A percentile compares a stretch with the other conserved stretches of the same genome.
Evolutionary conservation across 129 eudicot species (phyloP).

Genomic region (Cynara cardunculus): DNA sequence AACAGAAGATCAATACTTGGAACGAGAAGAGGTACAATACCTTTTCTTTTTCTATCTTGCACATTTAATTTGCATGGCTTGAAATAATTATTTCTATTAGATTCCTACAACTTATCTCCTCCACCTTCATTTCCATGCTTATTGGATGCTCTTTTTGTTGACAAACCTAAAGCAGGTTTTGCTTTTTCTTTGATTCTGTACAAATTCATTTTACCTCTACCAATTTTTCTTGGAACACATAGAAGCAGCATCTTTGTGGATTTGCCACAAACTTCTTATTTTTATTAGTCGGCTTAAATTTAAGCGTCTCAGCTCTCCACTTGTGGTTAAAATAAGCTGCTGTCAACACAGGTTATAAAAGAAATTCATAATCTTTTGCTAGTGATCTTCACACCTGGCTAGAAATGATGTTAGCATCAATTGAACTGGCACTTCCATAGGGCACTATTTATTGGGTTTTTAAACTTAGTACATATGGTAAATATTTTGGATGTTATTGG

Average conservation of each 20-base stretch:
- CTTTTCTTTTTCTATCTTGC: slow-evolving; percentile 19
- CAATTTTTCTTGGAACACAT: neutral
- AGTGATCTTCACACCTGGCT: too few relatives aligned
- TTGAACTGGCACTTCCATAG: too few relatives aligned
- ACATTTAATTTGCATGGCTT: slow-evolving; percentile 8
- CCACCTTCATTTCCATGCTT: neutral
- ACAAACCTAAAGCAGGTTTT: slow-evolving; percentile 1
- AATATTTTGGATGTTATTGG: too few relatives aligned
- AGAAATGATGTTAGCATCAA: too few relatives aligned
- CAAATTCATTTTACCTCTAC: neutral
- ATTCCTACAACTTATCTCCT: neutral
- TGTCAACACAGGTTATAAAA: too few relatives aligned
- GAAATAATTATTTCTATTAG: neutral
- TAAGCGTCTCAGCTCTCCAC: too few relatives aligned
- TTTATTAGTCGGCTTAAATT: too few relatives aligned
- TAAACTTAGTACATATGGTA: too few relatives aligned
- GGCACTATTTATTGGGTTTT: too few relatives aligned
- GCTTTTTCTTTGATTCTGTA: neutral
- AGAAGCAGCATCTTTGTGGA: slow-evolving; percentile 1
- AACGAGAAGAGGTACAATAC: slow-evolving; percentile 57
- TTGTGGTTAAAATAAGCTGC: too few relatives aligned
- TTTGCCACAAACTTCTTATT: slow-evolving; percentile 1
- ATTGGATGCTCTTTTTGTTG: neutral
- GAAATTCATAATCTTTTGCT: too few relatives aligned
- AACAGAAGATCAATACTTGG: slow-evolving; percentile 66